phyloP scores from a whole-genome alignment of 2,329 filamentous ascomycete genomes.

The Aspergillus arachidicola region DNA sequence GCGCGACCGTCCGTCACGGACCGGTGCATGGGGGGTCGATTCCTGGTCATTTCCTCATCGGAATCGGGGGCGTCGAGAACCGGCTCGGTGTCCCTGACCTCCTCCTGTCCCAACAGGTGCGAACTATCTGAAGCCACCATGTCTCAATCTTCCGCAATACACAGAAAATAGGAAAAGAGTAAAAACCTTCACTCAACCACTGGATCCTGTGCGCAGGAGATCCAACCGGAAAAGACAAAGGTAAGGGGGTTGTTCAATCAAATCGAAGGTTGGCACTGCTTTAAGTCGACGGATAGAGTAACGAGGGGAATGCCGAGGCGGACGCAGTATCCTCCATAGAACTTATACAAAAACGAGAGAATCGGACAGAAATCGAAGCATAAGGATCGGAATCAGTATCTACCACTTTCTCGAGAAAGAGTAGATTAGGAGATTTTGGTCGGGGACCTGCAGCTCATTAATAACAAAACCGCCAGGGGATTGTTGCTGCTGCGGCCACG shows the following conservation, averaged over 20 bases:
- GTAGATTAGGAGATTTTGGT: not conserved
- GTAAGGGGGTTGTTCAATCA: slow-evolving; percentile 1
- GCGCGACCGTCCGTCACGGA: slow-evolving; percentile 50
- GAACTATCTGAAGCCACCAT: slow-evolving; percentile 37
- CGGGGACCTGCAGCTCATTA: slow-evolving; percentile 5
- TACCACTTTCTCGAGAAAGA: not conserved
- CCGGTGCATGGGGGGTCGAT: slow-evolving; percentile 51
- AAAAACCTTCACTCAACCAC: slow-evolving; percentile 6
- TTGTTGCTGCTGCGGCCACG: slow-evolving; percentile 2
- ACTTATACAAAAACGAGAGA: not conserved
- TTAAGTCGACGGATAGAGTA: slow-evolving; percentile 10
- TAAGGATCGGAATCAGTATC: not conserved
- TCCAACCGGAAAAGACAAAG: not conserved
- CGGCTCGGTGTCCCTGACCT: slow-evolving; percentile 35
- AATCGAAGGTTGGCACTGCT: not conserved
- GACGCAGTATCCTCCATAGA: slow-evolving; percentile 7
- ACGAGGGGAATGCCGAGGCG: slow-evolving; percentile 7
- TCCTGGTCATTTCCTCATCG: slow-evolving; percentile 49
- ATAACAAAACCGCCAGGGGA: not conserved
- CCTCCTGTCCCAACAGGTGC: slow-evolving; percentile 27
- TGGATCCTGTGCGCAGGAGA: not conserved
- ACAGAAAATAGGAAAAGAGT: slow-evolving; percentile 3
- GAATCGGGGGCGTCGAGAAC: slow-evolving; percentile 40
- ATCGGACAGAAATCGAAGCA: not conserved
- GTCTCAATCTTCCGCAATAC: slow-evolving; percentile 14